Evolutionary conservation across 1,284 basidiomycete species (phyloP).

Genomic region (Lignosus rhinocerotis): DNA sequence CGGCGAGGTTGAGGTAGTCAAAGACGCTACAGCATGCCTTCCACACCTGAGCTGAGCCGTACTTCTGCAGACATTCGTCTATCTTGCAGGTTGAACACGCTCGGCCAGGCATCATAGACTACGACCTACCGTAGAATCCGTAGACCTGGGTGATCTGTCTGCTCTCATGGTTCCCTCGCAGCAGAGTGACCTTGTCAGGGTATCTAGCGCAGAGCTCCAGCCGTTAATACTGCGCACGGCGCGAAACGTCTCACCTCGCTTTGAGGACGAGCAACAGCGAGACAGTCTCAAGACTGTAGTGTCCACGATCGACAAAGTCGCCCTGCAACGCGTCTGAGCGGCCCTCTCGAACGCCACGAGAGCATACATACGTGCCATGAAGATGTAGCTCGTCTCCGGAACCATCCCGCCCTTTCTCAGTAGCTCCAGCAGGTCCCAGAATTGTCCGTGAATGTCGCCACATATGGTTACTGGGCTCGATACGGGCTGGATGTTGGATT

Average conservation of each 20-base stretch:
- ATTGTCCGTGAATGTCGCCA: slow-evolving; percentile 94
- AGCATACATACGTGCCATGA: slow-evolving; percentile 83
- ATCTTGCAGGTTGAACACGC: neutral
- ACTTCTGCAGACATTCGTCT: slow-evolving; percentile 98
- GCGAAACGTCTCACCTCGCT: slow-evolving; percentile 64
- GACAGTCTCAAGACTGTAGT: slow-evolving; percentile 96
- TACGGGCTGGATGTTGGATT: slow-evolving; percentile 94
- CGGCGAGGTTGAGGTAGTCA: slow-evolving; percentile 92
- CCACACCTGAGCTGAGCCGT: slow-evolving; percentile 93
- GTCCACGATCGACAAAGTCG: slow-evolving; percentile 96
- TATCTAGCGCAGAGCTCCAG: slow-evolving; percentile 53
- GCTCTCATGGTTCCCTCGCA: slow-evolving; percentile 95
- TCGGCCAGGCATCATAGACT: neutral
- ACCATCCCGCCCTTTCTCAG: slow-evolving; percentile 87
- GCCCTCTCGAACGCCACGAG: slow-evolving; percentile 15
- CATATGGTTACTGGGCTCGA: slow-evolving; percentile 90
- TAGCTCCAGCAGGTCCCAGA: slow-evolving; percentile 93
- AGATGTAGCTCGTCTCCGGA: slow-evolving; percentile 93
- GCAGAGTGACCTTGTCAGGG: slow-evolving; percentile 88
- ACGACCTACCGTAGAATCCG: slow-evolving; percentile 88
- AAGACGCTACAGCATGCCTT: slow-evolving; percentile 96
- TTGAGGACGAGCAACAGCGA: slow-evolving; percentile 89
- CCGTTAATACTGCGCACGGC: neutral
- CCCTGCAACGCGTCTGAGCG: slow-evolving; percentile 56
- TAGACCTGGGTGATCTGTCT: slow-evolving; percentile 98